Percentiles rank a stretch among this genome's conserved stretches.
These are phyloP conservation scores for Fonsecaea pedrosoi DNA, from an alignment of 2,329 filamentous ascomycete species.

Conservation along the genomic window DNA sequence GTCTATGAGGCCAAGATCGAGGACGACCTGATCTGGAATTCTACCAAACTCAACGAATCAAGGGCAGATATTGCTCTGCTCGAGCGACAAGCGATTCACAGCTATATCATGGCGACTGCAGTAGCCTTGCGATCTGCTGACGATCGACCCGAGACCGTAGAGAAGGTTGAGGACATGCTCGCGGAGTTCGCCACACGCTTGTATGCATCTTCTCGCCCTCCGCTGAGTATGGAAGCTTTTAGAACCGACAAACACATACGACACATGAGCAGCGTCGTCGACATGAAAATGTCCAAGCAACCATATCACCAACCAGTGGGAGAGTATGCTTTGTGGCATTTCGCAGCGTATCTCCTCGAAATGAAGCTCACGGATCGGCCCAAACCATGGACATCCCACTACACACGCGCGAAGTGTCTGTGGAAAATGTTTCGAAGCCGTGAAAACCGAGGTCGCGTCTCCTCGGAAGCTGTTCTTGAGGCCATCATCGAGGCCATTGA, in stretches of 20 bases:
- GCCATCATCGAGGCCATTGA: slow-evolving; percentile 66
- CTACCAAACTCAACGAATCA: slow-evolving; percentile 88
- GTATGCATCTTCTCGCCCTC: slow-evolving; percentile 72
- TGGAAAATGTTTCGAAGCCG: slow-evolving; percentile 69
- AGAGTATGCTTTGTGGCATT: slow-evolving; percentile 68
- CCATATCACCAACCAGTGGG: slow-evolving; percentile 63
- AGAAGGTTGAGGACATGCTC: slow-evolving; percentile 69
- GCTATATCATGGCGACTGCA: slow-evolving; percentile 73
- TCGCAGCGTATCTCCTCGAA: slow-evolving; percentile 67
- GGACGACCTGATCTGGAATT: slow-evolving; percentile 84
- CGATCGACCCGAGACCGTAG: slow-evolving; percentile 59
- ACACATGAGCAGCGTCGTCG: slow-evolving; percentile 63
- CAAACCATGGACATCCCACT: slow-evolving; percentile 70
- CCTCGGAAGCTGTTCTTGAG: slow-evolving; percentile 60
- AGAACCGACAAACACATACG: slow-evolving; percentile 66
- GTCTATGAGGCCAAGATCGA: slow-evolving; percentile 88
- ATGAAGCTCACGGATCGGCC: slow-evolving; percentile 65
- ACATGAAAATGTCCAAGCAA: slow-evolving; percentile 61
- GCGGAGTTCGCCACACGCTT: slow-evolving; percentile 72
- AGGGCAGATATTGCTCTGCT: slow-evolving; percentile 74
- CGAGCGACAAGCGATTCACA: slow-evolving; percentile 83
- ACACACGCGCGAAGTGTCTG: slow-evolving; percentile 72
- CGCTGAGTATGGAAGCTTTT: slow-evolving; percentile 72
- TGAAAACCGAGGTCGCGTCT: slow-evolving; percentile 48
- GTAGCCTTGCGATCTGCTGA: slow-evolving; percentile 65